Evolutionary conservation across 352 stramenopile species (phyloP).

Genomic region (Proteromonas lacertae): DNA sequence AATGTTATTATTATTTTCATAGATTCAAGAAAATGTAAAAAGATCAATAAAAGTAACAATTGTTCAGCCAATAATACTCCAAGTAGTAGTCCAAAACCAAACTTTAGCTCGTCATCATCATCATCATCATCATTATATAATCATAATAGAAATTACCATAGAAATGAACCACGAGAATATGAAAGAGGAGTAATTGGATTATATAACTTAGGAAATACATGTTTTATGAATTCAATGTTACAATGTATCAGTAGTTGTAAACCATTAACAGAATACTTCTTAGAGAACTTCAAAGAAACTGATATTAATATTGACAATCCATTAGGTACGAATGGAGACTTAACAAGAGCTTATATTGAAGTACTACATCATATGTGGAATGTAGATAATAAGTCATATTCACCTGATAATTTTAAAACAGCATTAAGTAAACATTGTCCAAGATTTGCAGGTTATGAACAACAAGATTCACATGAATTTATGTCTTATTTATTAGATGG

Average conservation of each 20-base stretch:
- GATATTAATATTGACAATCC: conserved; percentile 83
- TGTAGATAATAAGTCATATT: conserved; percentile 47
- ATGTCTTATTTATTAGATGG: conserved; percentile 77
- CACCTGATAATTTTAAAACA: conserved; percentile 23
- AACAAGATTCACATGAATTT: conserved; percentile 77
- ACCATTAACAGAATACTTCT: conserved; percentile 60
- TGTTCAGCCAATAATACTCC: too few relatives aligned
- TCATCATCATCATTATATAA: too few relatives aligned
- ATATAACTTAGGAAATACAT: conserved; percentile 40
- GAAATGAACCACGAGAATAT: too few relatives aligned
- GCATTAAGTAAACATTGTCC: conserved; percentile 61
- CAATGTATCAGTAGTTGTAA: conserved; percentile 67
- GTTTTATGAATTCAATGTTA: conserved; percentile 32
- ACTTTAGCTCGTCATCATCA: too few relatives aligned
- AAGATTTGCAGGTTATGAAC: conserved; percentile 83
- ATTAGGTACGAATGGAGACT: conserved; percentile 57
- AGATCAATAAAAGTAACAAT: too few relatives aligned
- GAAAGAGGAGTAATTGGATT: conserved; percentile 22
- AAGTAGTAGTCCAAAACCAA: too few relatives aligned
- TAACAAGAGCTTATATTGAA: conserved; percentile 61
- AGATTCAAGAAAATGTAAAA: too few relatives aligned
- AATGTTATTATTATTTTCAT: too few relatives aligned
- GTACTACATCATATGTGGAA: conserved; percentile 74
- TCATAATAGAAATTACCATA: too few relatives aligned
- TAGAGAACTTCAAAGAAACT: conserved; percentile 22